Percentiles rank a stretch among this genome's conserved stretches.
phyloP scores from a whole-genome alignment of 495 filamentous ascomycete genomes.

The Xylaria curta region DNA sequence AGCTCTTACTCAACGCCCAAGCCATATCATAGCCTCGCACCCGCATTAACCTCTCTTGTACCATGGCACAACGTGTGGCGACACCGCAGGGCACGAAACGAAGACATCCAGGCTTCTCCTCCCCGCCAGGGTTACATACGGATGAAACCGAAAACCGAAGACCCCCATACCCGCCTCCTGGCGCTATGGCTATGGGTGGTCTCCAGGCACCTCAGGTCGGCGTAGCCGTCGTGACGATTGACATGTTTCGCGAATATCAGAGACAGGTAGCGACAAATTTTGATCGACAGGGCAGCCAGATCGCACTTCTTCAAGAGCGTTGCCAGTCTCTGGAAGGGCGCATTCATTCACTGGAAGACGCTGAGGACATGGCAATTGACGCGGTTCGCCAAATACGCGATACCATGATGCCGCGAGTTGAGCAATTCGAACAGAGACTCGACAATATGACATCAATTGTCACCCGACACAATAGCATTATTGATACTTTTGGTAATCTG shows the following conservation, averaged over 20 bases:
- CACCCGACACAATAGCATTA: not conserved
- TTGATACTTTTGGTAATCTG: conserved; percentile 1
- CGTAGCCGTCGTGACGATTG: conserved; percentile 22
- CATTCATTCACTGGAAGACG: conserved; percentile 24
- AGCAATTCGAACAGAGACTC: conserved; percentile 10
- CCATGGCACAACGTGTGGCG: conserved; percentile 21
- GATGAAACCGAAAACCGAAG: conserved; percentile 22
- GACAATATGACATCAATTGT: conserved; percentile 1
- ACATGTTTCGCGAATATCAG: conserved; percentile 26
- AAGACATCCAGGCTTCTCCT: conserved; percentile 19
- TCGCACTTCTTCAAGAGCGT: conserved; percentile 17
- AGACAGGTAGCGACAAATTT: conserved; percentile 18
- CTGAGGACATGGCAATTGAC: conserved; percentile 29
- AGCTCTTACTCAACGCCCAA: not conserved
- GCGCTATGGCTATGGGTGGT: conserved; percentile 22
- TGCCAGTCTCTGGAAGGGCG: conserved; percentile 21
- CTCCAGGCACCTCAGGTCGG: conserved; percentile 28
- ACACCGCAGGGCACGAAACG: conserved; percentile 26
- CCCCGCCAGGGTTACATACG: conserved; percentile 22
- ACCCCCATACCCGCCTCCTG: conserved; percentile 20
- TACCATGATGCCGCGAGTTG: conserved; percentile 14
- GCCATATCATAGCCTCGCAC: conserved; percentile 15
- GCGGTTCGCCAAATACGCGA: conserved; percentile 27
- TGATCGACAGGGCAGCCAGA: conserved; percentile 14
- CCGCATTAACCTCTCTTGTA: conserved; percentile 8